phyloP scores from a whole-genome alignment of 805 yeast genomes.

The Brettanomyces naardenensis region DNA sequence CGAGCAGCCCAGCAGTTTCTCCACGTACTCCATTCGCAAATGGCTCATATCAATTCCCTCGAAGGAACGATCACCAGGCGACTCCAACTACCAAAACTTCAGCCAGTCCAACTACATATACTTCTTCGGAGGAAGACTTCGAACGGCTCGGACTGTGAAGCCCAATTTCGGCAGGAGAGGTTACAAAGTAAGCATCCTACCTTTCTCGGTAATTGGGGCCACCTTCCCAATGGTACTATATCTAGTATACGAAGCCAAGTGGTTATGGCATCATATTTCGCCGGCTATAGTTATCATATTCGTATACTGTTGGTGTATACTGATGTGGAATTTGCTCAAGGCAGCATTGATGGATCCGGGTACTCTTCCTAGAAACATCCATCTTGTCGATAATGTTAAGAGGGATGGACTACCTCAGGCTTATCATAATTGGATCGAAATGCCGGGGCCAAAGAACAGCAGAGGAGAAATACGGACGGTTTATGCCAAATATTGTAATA shows the following conservation, averaged over 20 bases:
- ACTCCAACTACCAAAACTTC: conserved; percentile 39
- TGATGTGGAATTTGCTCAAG: conserved; percentile 39
- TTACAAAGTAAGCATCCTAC: conserved; percentile 7
- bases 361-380: conserved; percentile 56
- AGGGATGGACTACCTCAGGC: conserved; percentile 43
- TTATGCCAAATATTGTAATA: conserved; percentile 41
- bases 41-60: too few relatives aligned
- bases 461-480: conserved; percentile 14
- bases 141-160: conserved; percentile 28
- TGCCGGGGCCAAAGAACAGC: conserved; percentile 33
- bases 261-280: conserved; percentile 49
- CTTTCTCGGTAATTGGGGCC: conserved; percentile 6
- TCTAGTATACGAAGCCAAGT: conserved; percentile 39
- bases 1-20: too few relatives aligned
- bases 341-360: conserved; percentile 69
- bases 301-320: conserved; percentile 47
- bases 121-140: conserved; percentile 59
- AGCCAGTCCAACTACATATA: conserved; percentile 36
- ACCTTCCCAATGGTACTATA: conserved; percentile 41
- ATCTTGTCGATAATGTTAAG: conserved; percentile 35
- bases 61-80: too few relatives aligned
- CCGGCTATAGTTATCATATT: conserved; percentile 52
- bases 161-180: neutral
- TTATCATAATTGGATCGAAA: conserved; percentile 39
- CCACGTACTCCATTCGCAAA: too few relatives aligned